phyloP scores from a whole-genome alignment of 352 stramenopile genomes.

The Globisporangium middletonii region DNA sequence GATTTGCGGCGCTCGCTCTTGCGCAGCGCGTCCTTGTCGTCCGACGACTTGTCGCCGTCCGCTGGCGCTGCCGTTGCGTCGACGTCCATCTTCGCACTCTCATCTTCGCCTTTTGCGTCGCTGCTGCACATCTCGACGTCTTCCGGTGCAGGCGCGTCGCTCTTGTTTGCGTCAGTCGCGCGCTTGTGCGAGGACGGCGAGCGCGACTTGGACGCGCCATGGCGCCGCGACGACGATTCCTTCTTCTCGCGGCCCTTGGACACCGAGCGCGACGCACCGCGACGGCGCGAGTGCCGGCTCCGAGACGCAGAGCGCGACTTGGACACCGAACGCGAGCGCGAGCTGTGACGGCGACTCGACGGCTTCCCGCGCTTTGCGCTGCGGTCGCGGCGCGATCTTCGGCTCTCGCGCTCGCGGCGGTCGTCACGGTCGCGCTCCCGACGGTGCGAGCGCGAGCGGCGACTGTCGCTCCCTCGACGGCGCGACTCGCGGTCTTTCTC shows the following conservation, averaged over 20 bases:
- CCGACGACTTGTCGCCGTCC: background rate
- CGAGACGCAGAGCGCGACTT: slow-evolving; percentile 19
- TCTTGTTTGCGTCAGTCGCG: background rate
- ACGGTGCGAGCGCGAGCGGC: slow-evolving; percentile 20
- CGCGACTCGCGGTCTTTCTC: slow-evolving; percentile 6
- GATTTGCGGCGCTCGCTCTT: slow-evolving; percentile 24
- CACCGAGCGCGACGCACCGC: slow-evolving; percentile 7
- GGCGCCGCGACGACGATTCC: slow-evolving; percentile 5
- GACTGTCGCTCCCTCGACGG: slow-evolving; percentile 11
- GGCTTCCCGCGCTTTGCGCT: slow-evolving; percentile 1
- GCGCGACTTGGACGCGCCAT: slow-evolving; percentile 25
- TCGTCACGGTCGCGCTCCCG: slow-evolving; percentile 25
- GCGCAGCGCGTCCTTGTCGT: slow-evolving; percentile 6
- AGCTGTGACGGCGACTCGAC: slow-evolving; percentile 3
- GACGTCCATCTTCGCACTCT: no score
- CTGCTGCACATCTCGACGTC: slow-evolving; percentile 9
- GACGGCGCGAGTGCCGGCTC: slow-evolving; percentile 5
- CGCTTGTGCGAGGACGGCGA: slow-evolving; percentile 14
- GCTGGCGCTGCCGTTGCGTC: no score
- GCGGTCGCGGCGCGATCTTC: slow-evolving; percentile 9
- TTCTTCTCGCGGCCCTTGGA: slow-evolving; percentile 10
- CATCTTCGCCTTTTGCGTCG: background rate
- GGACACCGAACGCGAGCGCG: slow-evolving; percentile 12
- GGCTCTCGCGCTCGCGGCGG: slow-evolving; percentile 23
- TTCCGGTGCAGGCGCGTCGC: background rate